Evolutionary conservation across 768 basidiomycete species (phyloP), one percentile per base, ranked within the genome.

Genomic region (Agaricus subrufescens): DNA sequence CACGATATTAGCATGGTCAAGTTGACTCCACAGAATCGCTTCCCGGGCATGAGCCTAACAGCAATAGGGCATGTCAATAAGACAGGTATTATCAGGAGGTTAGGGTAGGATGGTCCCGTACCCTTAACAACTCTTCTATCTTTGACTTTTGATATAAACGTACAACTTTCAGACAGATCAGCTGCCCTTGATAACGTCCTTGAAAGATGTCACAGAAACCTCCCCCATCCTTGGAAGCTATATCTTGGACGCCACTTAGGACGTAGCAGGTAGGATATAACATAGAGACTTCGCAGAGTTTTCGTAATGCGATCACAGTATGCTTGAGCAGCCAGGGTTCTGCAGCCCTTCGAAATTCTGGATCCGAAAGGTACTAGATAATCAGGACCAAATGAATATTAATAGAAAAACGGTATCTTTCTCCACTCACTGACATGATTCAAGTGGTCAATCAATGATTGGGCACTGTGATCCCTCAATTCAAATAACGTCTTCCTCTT

Each of bases 181-280:
- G 19, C 23, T 59, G 59, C 11, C 59, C 63, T 1, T 58, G 51
- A 42, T 62, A 60, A 10, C 42, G 4, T 1, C 65, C 66, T 51
- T 50, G 65, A 59, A 65, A 68, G 15, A 69, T 64, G n/a, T 71
- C 70, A 9, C 66, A 61, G 52, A 68, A 69, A n/a, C 60, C 51
- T 2, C 70, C 70, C 19, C 58, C 54, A 0, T 64, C 55, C 1
- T 61, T 52, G 2, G 62, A 55, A 8, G 47, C 42, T 4, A 60
- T 54, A 0, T 59, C 50, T 11, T 58, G 14, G 7, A 65, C 52
- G 8, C 54, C 63, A 25, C 47, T 49, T 12, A 66, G 58, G 3
- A 59, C 44, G 31, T 70, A 63, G 34, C 65, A 66, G 6, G 62
- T 56, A 6, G 71, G 71, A 46, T 68, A 65, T 1, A 66, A 60